Evolutionary conservation across 2,329 filamentous ascomycete species (phyloP).

Genomic region (Alternaria burnsii): DNA sequence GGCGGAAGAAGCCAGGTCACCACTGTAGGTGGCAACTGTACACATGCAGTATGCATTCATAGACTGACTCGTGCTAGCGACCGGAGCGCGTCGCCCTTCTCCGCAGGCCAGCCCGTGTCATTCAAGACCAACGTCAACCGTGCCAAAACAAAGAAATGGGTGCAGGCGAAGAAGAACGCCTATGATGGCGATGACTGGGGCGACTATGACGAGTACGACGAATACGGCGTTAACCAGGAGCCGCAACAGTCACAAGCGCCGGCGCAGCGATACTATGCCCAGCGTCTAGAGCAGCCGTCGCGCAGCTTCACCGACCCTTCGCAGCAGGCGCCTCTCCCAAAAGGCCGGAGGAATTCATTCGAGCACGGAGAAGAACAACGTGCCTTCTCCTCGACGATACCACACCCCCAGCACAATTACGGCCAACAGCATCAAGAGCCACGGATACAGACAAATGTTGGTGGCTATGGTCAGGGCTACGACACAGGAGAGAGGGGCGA

Average conservation of each 20-base stretch:
- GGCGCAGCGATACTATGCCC: constrained; percentile 55
- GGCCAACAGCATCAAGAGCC: constrained; percentile 18
- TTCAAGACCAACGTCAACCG: constrained; percentile 90
- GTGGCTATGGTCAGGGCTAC: constrained; percentile 44
- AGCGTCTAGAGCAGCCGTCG: constrained; percentile 35
- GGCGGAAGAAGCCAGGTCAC: constrained; percentile 47
- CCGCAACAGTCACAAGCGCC: constrained; percentile 51
- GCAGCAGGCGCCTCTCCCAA: constrained; percentile 35
- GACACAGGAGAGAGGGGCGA: constrained; percentile 55
- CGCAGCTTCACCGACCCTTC: constrained; percentile 55
- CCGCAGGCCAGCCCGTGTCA: constrained; percentile 57
- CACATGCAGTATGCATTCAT: not conserved
- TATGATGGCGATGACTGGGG: constrained; percentile 98
- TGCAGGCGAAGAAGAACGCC: constrained; percentile 82
- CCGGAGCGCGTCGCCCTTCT: constrained; percentile 37
- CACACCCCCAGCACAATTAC: constrained; percentile 30
- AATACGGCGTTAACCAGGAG: constrained; percentile 61
- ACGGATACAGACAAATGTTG: constrained; percentile 34
- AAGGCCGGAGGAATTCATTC: constrained; percentile 60
- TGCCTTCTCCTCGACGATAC: constrained; percentile 55
- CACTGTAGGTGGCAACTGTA: constrained; percentile 44
- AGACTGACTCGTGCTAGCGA: constrained; percentile 35
- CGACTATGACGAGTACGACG: constrained; percentile 66
- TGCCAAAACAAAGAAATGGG: constrained; percentile 93
- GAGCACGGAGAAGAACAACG: constrained; percentile 63